These are phyloP conservation scores for Erodium texanum DNA, from an alignment of 441 rosid species.

Conservation along the genomic window DNA sequence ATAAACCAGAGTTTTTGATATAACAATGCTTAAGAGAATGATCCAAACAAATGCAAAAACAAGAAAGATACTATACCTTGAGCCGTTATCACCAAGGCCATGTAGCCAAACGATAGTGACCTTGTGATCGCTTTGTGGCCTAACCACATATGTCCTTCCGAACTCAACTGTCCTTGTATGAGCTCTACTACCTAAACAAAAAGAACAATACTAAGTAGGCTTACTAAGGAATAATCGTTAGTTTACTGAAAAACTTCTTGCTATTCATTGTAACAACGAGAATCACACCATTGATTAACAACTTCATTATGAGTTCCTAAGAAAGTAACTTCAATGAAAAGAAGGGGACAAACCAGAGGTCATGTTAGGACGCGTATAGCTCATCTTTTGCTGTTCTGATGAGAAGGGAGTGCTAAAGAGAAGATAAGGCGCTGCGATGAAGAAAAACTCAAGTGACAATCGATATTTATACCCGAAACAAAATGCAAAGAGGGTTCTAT, in stretches of 20 bases:
- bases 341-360: constrained; percentile 59
- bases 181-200: constrained; percentile 49
- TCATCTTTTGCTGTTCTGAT: constrained; percentile 37
- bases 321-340: too few relatives aligned
- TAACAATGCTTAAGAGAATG: too few relatives aligned
- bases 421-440: constrained; percentile 43
- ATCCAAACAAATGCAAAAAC: too few relatives aligned
- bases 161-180: constrained; percentile 60
- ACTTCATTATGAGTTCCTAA: too few relatives aligned
- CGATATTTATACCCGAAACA: constrained; percentile 40
- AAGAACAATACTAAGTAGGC: constrained; percentile 7
- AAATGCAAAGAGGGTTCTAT: constrained; percentile 15
- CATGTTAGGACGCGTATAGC: constrained; percentile 46
- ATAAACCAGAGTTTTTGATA: not conserved
- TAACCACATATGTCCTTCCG: constrained; percentile 94
- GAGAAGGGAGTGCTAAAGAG: not conserved
- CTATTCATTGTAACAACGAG: too few relatives aligned
- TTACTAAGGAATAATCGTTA: not conserved
- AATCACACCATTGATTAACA: too few relatives aligned
- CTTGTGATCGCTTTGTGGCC: constrained; percentile 88
- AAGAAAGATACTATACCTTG: constrained; percentile 39
- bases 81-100: constrained; percentile 92
- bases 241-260: not conserved
- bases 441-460: constrained; percentile 26
- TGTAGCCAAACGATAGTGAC: constrained; percentile 94